Evolutionary conservation across 2,329 filamentous ascomycete genomes (phyloP).

Genomic region (Aspergillus sp.): DNA sequence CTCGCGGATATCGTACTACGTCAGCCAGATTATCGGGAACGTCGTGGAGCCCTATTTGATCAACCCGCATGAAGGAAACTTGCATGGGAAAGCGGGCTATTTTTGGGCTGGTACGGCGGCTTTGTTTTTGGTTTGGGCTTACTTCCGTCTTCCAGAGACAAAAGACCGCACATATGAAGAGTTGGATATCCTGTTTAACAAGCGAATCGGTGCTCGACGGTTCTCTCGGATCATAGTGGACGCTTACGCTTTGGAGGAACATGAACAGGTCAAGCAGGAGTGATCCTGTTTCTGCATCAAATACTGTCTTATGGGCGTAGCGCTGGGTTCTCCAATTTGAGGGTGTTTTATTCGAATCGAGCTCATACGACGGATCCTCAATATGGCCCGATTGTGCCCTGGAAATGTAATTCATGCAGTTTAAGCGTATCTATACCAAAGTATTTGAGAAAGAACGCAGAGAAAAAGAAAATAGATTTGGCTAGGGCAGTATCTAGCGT

Average conservation of each 20-base stretch:
- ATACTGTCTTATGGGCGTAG: no score
- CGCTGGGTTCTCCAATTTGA: no score
- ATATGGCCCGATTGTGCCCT: no score
- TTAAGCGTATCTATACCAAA: not conserved
- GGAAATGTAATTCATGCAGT: no score
- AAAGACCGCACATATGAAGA: slow-evolving; percentile 75
- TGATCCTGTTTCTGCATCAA: no score
- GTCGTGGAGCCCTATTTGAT: slow-evolving; percentile 85
- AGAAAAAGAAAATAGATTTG: no score
- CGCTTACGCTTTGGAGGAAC: no score
- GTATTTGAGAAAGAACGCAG: no score
- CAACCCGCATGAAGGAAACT: slow-evolving; percentile 77
- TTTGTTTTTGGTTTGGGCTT: slow-evolving; percentile 71
- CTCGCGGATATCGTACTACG: slow-evolving; percentile 44
- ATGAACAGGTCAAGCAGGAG: no score
- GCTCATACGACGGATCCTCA: no score
- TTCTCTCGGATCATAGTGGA: not conserved
- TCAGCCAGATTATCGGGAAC: slow-evolving; percentile 49
- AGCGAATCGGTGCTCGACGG: slow-evolving; percentile 32
- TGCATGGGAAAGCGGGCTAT: slow-evolving; percentile 77
- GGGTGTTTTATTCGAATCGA: no score
- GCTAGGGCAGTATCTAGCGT: no score
- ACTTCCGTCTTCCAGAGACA: slow-evolving; percentile 74
- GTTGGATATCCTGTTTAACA: slow-evolving; percentile 75
- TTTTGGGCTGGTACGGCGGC: slow-evolving; percentile 77